Base-by-base conservation (phyloP, 805 yeast species). In the Sugiyamaella marilandica region DNA sequence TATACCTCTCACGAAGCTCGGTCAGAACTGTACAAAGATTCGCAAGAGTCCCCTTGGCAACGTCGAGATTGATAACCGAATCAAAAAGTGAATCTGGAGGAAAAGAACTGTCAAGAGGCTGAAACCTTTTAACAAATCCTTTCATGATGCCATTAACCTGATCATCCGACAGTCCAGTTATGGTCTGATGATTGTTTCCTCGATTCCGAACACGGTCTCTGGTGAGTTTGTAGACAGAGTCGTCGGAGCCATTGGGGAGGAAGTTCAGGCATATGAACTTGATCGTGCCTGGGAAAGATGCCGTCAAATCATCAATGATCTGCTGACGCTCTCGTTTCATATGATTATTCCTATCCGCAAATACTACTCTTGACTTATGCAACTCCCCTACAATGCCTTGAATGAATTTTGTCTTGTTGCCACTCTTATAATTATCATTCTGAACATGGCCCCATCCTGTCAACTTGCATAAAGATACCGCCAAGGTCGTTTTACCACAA, bases 401-500 rank as follows among this genome's bases (percentile, higher is more conserved):
- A 26, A 68, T 61, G 18, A 69, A 61, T 51, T 45, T 57, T 24
- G 45, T 34, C 47, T 36, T 49, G 11, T 19, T 35, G 10, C 50
- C 54, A 14, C 54, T 52, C 36, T 45, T 54, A 34, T 43, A 51
- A 48, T 87, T 80, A 68, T 92, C 98, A 69, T 89, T 94, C 65
- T 89, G 96, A 10, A 87, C 74, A 60, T 84, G 86, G 0, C 79
- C 84, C 84, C 95, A 85, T 0, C 84, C 83, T 51, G 73, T 83
- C 9, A 91, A 66, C 9, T 74, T 62, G 0, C 62, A 56, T 39
- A 94, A 70, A 0, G 91, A 82, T 34, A 80, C 65, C 5, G 87
- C 80, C 0, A 87, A 79, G 0, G 97, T 89, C 0, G 97, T 90
- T 65, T 94, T 94, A 7, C 99, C 99, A 68, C 97, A 88, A 0